Percentiles rank a stretch among this genome's conserved stretches.
Conservation (phyloP, 768 basidiomycete genomes). For the Collybia nuda region DNA sequence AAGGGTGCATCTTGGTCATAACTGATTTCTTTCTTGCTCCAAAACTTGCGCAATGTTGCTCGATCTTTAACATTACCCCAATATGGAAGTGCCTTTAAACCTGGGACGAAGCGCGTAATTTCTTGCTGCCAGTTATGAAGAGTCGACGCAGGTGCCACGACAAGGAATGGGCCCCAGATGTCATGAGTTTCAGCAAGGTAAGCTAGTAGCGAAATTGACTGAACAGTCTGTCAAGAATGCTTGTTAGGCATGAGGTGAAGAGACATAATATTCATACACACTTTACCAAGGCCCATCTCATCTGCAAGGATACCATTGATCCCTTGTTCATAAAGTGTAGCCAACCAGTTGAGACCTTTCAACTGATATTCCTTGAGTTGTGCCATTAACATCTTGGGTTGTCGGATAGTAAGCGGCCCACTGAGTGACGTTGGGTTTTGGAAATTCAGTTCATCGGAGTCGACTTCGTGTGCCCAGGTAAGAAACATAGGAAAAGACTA, state of each 20-base stretch:
- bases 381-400: slow-evolving; percentile 95
- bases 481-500: neutral
- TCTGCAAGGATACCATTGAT: slow-evolving; percentile 99
- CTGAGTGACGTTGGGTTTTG: slow-evolving; percentile 94
- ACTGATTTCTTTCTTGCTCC: slow-evolving; percentile 97
- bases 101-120: slow-evolving; percentile 91
- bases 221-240: slow-evolving; percentile 75
- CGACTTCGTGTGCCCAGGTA: slow-evolving; percentile 50
- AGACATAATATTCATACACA: slow-evolving; percentile 18
- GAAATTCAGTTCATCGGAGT: slow-evolving; percentile 98
- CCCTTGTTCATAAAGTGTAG: slow-evolving; percentile 96
- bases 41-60: slow-evolving; percentile 91
- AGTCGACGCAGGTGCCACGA: slow-evolving; percentile 96
- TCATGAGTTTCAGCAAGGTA: slow-evolving; percentile 97
- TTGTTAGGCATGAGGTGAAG: slow-evolving; percentile 2
- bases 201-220: slow-evolving; percentile 94
- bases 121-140: slow-evolving; percentile 99
- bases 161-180: slow-evolving; percentile 99
- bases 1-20: slow-evolving; percentile 96
- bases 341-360: slow-evolving; percentile 97
- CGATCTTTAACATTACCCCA: slow-evolving; percentile 99
- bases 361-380: slow-evolving; percentile 98
- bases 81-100: slow-evolving; percentile 92
- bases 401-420: slow-evolving; percentile 81
- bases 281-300: slow-evolving; percentile 97